A percentile compares a stretch with the other conserved stretches of the same genome.
Conservation (phyloP, 2,329 filamentous ascomycete species). For the Helotiales sp. region DNA sequence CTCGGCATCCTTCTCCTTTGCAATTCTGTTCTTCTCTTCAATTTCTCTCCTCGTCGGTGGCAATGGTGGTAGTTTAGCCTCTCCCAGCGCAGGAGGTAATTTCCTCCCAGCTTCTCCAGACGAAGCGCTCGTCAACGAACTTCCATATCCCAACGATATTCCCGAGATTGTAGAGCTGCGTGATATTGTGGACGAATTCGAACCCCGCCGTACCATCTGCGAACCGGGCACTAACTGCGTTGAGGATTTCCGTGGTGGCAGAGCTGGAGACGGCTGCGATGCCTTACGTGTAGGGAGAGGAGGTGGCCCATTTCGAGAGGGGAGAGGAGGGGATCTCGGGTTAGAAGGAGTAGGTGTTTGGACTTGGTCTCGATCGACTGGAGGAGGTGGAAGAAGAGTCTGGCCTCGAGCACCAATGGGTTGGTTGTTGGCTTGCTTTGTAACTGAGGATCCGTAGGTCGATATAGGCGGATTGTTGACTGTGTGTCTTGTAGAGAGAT, state of each 20-base stretch:
- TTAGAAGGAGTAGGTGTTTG: conserved; percentile 7
- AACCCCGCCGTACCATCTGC: conserved; percentile 53
- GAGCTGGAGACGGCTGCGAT: conserved; percentile 50
- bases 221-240: conserved; percentile 44
- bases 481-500: conserved; percentile 46
- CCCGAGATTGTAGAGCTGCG: conserved; percentile 59
- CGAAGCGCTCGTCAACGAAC: conserved; percentile 52
- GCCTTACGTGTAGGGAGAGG: conserved; percentile 42
- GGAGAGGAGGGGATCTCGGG: conserved; percentile 33
- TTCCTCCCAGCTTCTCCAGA: conserved; percentile 51
- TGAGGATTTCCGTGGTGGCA: conserved; percentile 57
- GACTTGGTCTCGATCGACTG: conserved; percentile 37
- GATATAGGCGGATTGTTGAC: conserved; percentile 45
- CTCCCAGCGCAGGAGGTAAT: conserved; percentile 60
- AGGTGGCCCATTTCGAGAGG: conserved; percentile 35
- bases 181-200: conserved; percentile 63
- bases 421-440: conserved; percentile 36
- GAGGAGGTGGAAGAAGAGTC: conserved; percentile 39
- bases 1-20: conserved; percentile 44
- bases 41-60: conserved; percentile 60
- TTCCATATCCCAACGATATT: conserved; percentile 53
- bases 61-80: conserved; percentile 61
- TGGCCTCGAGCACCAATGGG: conserved; percentile 33
- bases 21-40: conserved; percentile 52
- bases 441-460: conserved; percentile 36